Base-by-base conservation (phyloP, 2,329 filamentous ascomycete genomes). In the Chalara sp. region DNA sequence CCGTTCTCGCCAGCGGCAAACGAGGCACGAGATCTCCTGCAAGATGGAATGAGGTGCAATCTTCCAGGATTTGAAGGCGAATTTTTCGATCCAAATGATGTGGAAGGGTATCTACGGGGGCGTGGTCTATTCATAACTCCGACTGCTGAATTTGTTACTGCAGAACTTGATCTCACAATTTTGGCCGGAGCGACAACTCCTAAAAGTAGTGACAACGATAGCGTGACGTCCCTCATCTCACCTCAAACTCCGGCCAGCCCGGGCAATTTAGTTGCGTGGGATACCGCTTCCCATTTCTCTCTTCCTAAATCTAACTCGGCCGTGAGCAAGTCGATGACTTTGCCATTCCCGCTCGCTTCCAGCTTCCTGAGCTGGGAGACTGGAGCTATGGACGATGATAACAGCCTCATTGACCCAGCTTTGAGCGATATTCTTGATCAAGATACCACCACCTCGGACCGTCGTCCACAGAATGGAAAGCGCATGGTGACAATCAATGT, bases 71-170 rank as follows among this genome's bases (percentile, higher is more conserved):
- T 84, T 54, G 78, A 86, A 53, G 87, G 87, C 5, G 80, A 87
- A 47, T 93, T 88, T 73, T 87, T 86, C 58, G 87, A 93, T 61
- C 71, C 82, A 0, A 78, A 87, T 53, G 89, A 93, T 64, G 83
- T 90, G 0, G 86, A 93, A 65, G 74, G 79, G 10, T 93, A 90
- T 62, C 70, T 95, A 3, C 76, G 76, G 40, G 74, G 78, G 46
- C 76, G 78, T 32, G 83, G 83, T 5, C 78, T 89, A 32, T 64
- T 72, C 44, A 81, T 90, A 47, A 78, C 84, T 7, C 75, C 78
- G 0, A 70, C 73, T 7, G 73, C 77, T 7, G 82, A 86, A 13
- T 82, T 78, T 49, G 72, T 86, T 1, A 76, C 78, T 45, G 76
- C 78, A 6, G 75, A 85, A 46, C 67, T 86, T 28, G 73, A 78